Evolutionary conservation across 257 asterid species (phyloP).

Genomic region (Capsicum chinense): DNA sequence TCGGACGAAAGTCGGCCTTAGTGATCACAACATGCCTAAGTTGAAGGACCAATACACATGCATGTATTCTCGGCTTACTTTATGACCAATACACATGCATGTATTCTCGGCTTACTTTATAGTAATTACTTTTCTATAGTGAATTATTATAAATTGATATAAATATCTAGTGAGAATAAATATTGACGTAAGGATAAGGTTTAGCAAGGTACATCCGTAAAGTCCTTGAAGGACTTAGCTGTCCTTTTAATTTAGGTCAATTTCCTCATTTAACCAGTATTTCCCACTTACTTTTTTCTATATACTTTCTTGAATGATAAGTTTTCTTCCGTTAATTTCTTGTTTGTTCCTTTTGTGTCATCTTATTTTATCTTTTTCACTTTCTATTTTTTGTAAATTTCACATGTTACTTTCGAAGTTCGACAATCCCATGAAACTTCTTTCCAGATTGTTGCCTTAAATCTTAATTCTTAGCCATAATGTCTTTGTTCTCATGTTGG

Average conservation of each 20-base stretch:
- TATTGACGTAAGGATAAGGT: neutral
- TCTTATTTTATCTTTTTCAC: neutral
- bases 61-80: no score
- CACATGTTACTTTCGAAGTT: neutral
- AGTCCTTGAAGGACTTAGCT: slow-evolving; percentile 22
- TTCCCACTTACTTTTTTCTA: neutral
- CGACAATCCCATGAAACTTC: neutral
- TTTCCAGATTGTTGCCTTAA: neutral
- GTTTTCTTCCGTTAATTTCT: neutral
- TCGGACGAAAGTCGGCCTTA: no score
- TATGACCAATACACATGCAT: no score
- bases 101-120: no score
- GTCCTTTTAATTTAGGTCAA: neutral
- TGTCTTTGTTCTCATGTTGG: neutral
- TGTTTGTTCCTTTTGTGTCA: neutral
- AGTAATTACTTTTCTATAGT: no score
- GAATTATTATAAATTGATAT: no score
- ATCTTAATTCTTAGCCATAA: neutral
- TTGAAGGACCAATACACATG: no score
- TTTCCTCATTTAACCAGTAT: neutral
- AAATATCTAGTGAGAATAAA: neutral
- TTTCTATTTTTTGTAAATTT: neutral
- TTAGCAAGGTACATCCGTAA: neutral
- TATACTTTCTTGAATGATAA: neutral
- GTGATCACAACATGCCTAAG: no score